Evolutionary conservation across 768 basidiomycete species (phyloP).

Genomic region (Multifurca ochricompacta): DNA sequence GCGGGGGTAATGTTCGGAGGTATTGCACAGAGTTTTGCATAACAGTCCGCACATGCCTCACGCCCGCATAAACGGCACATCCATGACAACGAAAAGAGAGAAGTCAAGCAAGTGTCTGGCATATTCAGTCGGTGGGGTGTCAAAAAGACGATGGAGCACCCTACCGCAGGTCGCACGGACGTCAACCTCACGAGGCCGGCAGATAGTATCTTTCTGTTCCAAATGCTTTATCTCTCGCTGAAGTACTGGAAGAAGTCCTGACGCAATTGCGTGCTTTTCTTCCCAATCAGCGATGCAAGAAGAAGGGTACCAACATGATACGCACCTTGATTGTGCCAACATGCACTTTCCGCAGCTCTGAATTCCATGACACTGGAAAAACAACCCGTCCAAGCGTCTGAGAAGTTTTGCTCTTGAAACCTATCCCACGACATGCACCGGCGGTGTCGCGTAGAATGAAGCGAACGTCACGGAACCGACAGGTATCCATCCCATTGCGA

Average conservation of each 20-base stretch:
- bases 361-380: conserved; percentile 11
- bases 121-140: conserved; percentile 15
- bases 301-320: background rate
- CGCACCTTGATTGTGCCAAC: conserved; percentile 47
- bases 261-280: conserved; percentile 54
- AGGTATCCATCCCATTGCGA: conserved; percentile 80
- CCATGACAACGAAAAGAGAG: conserved; percentile 82
- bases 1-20: conserved; percentile 36
- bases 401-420: conserved; percentile 34
- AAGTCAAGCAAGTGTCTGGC: conserved; percentile 87
- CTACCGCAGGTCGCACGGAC: conserved; percentile 82
- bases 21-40: conserved; percentile 50
- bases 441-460: conserved; percentile 59
- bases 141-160: conserved; percentile 23
- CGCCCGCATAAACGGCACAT: conserved; percentile 85
- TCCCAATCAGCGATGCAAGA: conserved; percentile 14
- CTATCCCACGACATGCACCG: conserved; percentile 51
- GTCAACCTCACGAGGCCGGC: conserved; percentile 67
- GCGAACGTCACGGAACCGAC: conserved; percentile 74
- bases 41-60: conserved; percentile 83
- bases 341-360: conserved; percentile 38
- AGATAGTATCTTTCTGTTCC: conserved; percentile 44
- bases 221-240: conserved; percentile 57
- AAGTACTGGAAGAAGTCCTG: conserved; percentile 60
- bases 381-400: conserved; percentile 2